Percentiles rank a stretch among this genome's conserved stretches.
These are phyloP conservation scores for Dimargaris xerosporica DNA, from an alignment of 192 early-diverging fungal species.

Conservation along the genomic window DNA sequence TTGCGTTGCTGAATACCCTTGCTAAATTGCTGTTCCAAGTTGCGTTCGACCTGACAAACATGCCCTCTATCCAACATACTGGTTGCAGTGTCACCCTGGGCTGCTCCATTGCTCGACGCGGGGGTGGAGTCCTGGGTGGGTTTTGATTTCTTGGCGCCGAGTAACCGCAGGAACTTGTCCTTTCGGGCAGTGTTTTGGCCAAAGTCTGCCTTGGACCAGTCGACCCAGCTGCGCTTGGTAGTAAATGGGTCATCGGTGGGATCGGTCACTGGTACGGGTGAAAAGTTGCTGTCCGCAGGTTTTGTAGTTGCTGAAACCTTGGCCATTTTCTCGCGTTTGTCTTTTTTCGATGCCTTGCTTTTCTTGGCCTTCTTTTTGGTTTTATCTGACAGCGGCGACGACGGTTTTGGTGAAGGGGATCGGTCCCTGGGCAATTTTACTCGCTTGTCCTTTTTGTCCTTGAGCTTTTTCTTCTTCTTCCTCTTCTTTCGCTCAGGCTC, in stretches of 20 bases:
- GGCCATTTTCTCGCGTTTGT: neutral
- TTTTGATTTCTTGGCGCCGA: neutral
- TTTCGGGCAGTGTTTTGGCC: neutral
- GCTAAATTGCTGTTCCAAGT: neutral
- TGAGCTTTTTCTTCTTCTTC: slow-evolving; percentile 1
- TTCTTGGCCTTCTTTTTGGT: neutral
- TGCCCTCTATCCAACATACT: neutral
- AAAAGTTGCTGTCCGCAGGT: too few relatives aligned
- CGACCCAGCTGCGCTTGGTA: neutral
- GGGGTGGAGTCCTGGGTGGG: neutral
- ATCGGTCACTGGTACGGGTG: too few relatives aligned
- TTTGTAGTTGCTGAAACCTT: too few relatives aligned
- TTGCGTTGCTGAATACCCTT: neutral
- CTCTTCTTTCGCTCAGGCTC: neutral
- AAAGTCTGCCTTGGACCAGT: slow-evolving; percentile 2
- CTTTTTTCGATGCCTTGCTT: neutral
- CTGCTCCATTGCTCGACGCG: neutral
- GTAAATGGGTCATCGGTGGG: neutral
- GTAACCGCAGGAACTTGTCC: neutral
- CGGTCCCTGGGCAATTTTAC: neutral
- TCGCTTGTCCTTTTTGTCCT: neutral
- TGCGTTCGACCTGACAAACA: neutral
- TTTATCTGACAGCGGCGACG: neutral
- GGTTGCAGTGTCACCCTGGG: neutral
- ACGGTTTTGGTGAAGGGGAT: neutral